A percentile compares a stretch with the other conserved stretches of the same genome.
These are phyloP conservation scores for Akanthomyces dipterigenus DNA, from an alignment of 2,329 filamentous ascomycete genomes.

Conservation along the genomic window DNA sequence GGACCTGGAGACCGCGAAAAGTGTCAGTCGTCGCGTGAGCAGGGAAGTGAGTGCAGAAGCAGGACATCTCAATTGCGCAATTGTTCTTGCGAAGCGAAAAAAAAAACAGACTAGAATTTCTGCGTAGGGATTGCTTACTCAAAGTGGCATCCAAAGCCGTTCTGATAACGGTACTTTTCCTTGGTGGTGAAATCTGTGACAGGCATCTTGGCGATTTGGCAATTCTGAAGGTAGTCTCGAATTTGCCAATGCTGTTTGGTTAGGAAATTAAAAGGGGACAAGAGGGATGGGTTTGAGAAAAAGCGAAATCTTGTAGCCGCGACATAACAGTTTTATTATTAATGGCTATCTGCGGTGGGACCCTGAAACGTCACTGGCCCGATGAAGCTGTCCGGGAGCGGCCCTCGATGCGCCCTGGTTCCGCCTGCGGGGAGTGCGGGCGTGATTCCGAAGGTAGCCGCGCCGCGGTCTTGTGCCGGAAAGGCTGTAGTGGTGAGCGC, in stretches of 20 bases:
- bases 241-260: neutral
- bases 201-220: conserved; percentile 34
- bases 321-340: neutral
- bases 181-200: conserved; percentile 40
- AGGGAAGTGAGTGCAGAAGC: neutral
- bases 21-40: neutral
- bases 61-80: neutral
- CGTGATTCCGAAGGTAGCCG: conserved; percentile 11
- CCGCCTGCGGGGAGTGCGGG: conserved; percentile 8
- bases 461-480: neutral
- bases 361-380: neutral
- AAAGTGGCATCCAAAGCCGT: conserved; percentile 70
- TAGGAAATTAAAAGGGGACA: neutral
- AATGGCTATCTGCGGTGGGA: conserved; percentile 2
- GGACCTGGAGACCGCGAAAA: conserved; percentile 43
- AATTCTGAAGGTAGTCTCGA: neutral
- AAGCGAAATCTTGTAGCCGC: too few relatives aligned
- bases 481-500: neutral
- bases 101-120: too few relatives aligned
- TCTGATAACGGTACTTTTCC: conserved; percentile 66
- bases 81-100: neutral
- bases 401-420: conserved; percentile 1
- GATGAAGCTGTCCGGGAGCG: neutral
- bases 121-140: conserved; percentile 48
- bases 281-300: neutral